A percentile compares a stretch with the other conserved stretches of the same genome.
Evolutionary conservation across 768 basidiomycete genomes (phyloP).

Genomic region (Leccinum subgranulosum): DNA sequence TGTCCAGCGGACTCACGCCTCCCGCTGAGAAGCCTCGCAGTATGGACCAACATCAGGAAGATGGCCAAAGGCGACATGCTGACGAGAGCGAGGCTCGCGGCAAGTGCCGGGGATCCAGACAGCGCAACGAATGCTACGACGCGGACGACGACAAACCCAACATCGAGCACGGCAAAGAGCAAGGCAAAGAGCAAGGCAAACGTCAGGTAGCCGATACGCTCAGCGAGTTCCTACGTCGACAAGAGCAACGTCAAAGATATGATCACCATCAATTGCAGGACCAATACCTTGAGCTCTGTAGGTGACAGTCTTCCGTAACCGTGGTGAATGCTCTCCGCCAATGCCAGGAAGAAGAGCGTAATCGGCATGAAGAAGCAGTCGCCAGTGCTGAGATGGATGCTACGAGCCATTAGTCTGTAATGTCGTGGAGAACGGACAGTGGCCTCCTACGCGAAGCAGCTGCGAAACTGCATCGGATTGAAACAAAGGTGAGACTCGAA

Average conservation of each 20-base stretch:
- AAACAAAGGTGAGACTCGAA: background rate
- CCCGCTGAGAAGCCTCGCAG: background rate
- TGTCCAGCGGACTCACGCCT: background rate
- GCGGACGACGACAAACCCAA: conserved; percentile 20
- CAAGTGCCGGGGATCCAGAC: conserved; percentile 12
- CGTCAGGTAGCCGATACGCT: conserved; percentile 10
- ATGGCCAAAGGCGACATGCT: conserved; percentile 7
- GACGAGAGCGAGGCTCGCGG: conserved; percentile 8
- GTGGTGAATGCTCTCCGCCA: conserved; percentile 19
- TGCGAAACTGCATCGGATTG: conserved; percentile 9
- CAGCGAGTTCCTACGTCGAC: conserved; percentile 7
- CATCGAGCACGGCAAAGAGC: conserved; percentile 17
- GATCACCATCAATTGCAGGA: background rate
- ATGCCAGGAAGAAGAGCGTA: conserved; percentile 11
- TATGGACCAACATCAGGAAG: conserved; percentile 1
- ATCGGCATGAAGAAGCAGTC: conserved; percentile 8
- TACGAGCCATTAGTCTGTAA: conserved; percentile 5
- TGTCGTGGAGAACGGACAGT: background rate
- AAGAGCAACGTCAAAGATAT: background rate
- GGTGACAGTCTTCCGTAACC: conserved; percentile 23
- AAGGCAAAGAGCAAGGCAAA: conserved; percentile 17
- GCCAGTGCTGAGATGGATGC: conserved; percentile 15
- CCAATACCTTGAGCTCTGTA: conserved; percentile 22
- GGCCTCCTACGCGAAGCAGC: conserved; percentile 11
- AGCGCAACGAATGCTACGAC: conserved; percentile 9